Conservation (phyloP, 164 flowering plant genomes). For the Chimonanthus salicifolius region DNA sequence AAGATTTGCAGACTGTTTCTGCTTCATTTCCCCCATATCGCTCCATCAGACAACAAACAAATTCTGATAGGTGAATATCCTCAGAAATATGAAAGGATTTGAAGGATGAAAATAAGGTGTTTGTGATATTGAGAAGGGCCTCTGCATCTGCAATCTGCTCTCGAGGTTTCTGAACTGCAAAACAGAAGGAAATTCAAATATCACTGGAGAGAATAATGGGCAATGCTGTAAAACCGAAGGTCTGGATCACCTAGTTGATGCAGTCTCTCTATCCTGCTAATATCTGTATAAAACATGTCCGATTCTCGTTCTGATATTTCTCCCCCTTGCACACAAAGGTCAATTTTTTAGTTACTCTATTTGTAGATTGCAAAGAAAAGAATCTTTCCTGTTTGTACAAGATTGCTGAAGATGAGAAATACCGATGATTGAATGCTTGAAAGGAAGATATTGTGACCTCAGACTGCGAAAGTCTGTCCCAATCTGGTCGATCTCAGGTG, state of each 20-base stretch:
- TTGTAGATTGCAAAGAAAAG: background rate
- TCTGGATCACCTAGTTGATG: slow-evolving; percentile 22
- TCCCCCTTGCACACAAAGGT: background rate
- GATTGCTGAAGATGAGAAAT: background rate
- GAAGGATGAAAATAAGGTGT: slow-evolving; percentile 18
- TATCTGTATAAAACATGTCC: slow-evolving; percentile 11
- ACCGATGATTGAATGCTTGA: slow-evolving; percentile 15
- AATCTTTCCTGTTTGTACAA: background rate
- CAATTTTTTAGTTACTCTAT: background rate
- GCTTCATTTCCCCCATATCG: slow-evolving; percentile 6
- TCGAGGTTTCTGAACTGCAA: slow-evolving; percentile 28
- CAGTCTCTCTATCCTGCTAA: slow-evolving; percentile 23
- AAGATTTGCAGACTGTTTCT: background rate
- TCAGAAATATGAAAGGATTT: slow-evolving; percentile 16
- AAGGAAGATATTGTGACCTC: slow-evolving; percentile 14
- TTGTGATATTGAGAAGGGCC: slow-evolving; percentile 24
- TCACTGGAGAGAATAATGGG: background rate
- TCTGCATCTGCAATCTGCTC: slow-evolving; percentile 39
- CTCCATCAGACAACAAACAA: slow-evolving; percentile 13
- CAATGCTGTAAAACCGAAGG: background rate
- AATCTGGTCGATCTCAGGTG: background rate
- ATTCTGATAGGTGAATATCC: slow-evolving; percentile 19
- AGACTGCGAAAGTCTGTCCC: slow-evolving; percentile 1
- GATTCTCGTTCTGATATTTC: slow-evolving; percentile 13
- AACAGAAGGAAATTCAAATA: background rate